Base-by-base conservation (phyloP, 805 yeast species). In the Metschnikowia baotianmanensis region DNA sequence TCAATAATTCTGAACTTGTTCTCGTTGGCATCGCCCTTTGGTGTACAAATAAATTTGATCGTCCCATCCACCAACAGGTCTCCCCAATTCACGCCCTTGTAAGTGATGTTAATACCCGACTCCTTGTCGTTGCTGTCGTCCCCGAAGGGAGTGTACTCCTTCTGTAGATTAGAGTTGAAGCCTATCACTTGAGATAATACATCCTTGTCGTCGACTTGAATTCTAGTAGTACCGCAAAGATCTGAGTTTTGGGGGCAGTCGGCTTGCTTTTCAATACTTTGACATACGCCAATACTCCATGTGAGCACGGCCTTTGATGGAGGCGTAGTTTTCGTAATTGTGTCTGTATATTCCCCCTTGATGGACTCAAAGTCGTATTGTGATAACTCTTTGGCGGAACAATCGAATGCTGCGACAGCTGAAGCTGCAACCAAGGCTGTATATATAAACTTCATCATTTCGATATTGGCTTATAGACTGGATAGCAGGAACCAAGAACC, bases 201-300 rank as follows among this genome's bases (percentile, higher is more conserved):
- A 3, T 78, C 61, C 21, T 68, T 67, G 22, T 63, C 55, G n/a
- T 81, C 80, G 15, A 81, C 48, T 11, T 63, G 57, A 4, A 86
- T 72, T 9, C 67, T 54, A 18, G 84, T 80, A 13, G 84, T 55
- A 2, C 95, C 96, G 61, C 99, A 91, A 7, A 90, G 59, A 48
- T 85, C 86, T 1, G 90, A 78, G 47, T 83, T 80, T 34, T 66
- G 65, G 0, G 89, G 83, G 62, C 97, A 90, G 21, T 70, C 71
- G 8, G 71, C 65, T 7, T 67, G 57, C 5, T 31, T 32, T 20
- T 52, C 56, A 24, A 65, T 55, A 23, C 62, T 58, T 33, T 77
- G 80, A 64, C 95, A 87, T 7, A 88, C 68, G 36, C 87, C 83
- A 26, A 90, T 48, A 53, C 72, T 78, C 90, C 96, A 86, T 3